Conservation (phyloP, 495 filamentous ascomycete species). For the Trichoderma parareesei region DNA sequence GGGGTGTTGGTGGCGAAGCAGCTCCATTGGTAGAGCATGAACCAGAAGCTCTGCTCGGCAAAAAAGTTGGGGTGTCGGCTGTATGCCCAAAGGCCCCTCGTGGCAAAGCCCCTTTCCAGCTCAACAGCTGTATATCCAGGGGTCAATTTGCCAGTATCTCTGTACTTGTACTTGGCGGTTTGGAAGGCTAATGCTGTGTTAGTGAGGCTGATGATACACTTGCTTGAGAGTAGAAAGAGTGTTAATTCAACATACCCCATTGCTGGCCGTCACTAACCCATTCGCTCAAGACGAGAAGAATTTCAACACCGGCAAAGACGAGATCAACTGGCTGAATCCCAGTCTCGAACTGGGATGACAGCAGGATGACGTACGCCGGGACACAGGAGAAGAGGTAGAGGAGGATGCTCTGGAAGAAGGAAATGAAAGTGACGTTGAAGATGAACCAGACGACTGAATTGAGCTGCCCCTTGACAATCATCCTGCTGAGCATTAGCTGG, state of each 20-base stretch:
- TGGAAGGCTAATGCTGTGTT: constrained; percentile 52
- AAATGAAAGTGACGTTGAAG: constrained; percentile 84
- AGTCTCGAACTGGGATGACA: constrained; percentile 35
- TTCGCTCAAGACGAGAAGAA: constrained; percentile 66
- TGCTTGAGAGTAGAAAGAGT: background rate
- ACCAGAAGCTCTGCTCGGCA: constrained; percentile 88
- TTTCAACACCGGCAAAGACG: constrained; percentile 55
- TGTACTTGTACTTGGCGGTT: constrained; percentile 67
- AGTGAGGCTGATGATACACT: constrained; percentile 15
- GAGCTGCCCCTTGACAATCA: constrained; percentile 35
- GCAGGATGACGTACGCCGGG: constrained; percentile 75
- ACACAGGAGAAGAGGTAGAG: constrained; percentile 61
- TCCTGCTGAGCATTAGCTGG: constrained; percentile 25
- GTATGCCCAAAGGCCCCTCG: constrained; percentile 75
- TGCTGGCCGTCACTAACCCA: constrained; percentile 87
- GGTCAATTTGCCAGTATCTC: constrained; percentile 60
- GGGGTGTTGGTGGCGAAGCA: constrained; percentile 60
- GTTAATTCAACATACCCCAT: constrained; percentile 57
- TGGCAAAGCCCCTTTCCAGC: constrained; percentile 85
- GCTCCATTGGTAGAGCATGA: constrained; percentile 77
- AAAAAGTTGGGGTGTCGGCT: constrained; percentile 92
- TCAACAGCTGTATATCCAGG: constrained; percentile 56
- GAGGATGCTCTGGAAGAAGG: constrained; percentile 71
- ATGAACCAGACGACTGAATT: constrained; percentile 57
- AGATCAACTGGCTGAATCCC: constrained; percentile 51